Evolutionary conservation across 805 yeast genomes (phyloP).

Genomic region (Cyberlindnera maclurae): DNA sequence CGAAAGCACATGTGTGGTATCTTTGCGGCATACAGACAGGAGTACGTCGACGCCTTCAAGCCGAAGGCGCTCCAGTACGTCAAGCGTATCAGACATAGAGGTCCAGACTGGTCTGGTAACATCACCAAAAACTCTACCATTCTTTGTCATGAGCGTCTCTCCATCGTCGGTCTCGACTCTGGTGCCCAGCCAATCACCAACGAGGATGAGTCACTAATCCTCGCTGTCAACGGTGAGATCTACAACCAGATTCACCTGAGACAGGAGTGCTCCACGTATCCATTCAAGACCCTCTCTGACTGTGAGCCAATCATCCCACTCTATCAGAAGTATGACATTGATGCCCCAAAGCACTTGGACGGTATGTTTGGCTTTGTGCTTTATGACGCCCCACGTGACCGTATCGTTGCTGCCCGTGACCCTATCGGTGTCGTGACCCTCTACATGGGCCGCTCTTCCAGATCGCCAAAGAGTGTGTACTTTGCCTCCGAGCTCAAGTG

Average conservation of each 20-base stretch:
- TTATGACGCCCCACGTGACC: slow-evolving; percentile 76
- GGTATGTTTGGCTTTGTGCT: slow-evolving; percentile 98
- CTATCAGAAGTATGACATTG: slow-evolving; percentile 77
- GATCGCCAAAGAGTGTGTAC: slow-evolving; percentile 66
- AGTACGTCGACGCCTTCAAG: slow-evolving; percentile 74
- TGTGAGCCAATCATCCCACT: slow-evolving; percentile 98
- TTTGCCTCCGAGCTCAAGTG: slow-evolving; percentile 95
- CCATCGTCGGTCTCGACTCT: slow-evolving; percentile 93
- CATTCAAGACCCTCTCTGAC: slow-evolving; percentile 81
- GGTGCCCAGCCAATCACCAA: slow-evolving; percentile 97
- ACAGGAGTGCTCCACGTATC: slow-evolving; percentile 63
- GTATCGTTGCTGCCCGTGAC: slow-evolving; percentile 95
- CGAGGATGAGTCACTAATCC: slow-evolving; percentile 60
- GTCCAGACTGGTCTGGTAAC: slow-evolving; percentile 99
- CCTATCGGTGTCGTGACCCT: slow-evolving; percentile 96
- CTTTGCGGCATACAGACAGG: slow-evolving; percentile 84
- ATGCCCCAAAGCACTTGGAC: slow-evolving; percentile 87
- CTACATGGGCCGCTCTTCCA: slow-evolving; percentile 82
- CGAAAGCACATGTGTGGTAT: slow-evolving; percentile 83
- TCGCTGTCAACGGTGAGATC: slow-evolving; percentile 96
- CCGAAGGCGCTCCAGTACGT: slow-evolving; percentile 83
- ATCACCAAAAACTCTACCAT: slow-evolving; percentile 69
- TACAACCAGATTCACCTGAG: slow-evolving; percentile 93
- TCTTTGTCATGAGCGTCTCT: slow-evolving; percentile 90
- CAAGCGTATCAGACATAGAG: slow-evolving; percentile 94